Conservation (phyloP, 441 rosid genomes). For the Omphalea diandra region DNA sequence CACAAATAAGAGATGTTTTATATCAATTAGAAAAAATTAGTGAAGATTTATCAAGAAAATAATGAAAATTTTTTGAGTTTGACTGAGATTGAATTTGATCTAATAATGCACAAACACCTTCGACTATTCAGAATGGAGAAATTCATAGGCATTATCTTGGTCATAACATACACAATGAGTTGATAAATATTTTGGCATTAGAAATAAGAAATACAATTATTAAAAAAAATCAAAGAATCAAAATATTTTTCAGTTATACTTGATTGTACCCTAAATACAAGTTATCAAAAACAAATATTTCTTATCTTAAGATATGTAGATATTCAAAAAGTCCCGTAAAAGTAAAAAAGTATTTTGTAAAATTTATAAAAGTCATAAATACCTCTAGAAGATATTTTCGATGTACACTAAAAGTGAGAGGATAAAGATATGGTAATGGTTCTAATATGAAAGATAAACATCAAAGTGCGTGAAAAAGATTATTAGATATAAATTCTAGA, state of each 20-base stretch:
- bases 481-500: too few relatives aligned
- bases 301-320: too few relatives aligned
- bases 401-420: background rate
- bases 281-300: too few relatives aligned
- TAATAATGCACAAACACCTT: too few relatives aligned
- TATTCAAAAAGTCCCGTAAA: background rate
- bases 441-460: background rate
- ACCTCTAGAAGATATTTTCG: background rate
- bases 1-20: background rate
- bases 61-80: too few relatives aligned
- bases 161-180: background rate
- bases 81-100: too few relatives aligned
- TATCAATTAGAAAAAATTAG: background rate
- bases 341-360: too few relatives aligned
- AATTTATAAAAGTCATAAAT: background rate
- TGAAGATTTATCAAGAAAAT: slow-evolving; percentile 1
- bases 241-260: background rate
- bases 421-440: background rate
- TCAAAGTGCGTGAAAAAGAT: too few relatives aligned
- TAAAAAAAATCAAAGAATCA: too few relatives aligned
- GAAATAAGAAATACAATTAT: too few relatives aligned
- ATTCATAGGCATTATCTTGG: background rate
- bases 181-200: too few relatives aligned
- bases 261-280: background rate
- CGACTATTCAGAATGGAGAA: too few relatives aligned